Base-by-base conservation (phyloP, 2,329 filamentous ascomycete species). In the Clarireedia paspali region DNA sequence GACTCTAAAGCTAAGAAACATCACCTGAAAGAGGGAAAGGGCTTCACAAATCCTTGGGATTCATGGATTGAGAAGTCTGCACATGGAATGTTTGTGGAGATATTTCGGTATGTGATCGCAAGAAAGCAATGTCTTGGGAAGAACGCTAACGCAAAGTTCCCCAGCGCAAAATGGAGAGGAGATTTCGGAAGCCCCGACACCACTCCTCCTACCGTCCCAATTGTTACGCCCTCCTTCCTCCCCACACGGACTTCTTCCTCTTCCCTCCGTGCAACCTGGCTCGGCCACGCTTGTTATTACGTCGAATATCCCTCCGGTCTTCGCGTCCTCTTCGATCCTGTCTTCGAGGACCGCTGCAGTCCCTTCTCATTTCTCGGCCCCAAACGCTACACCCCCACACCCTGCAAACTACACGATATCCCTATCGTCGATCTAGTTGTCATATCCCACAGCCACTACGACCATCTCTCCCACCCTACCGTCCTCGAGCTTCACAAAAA, bases 251-350 rank as follows among this genome's bases (percentile, higher is more conserved):
- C 76, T 9, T 80, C 77, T 14, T 63, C 63, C 6, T 56, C 62
- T 2, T 84, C 80, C 42, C 78, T 97, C 24, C 84, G 91, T 53
- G 89, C 91, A 36, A 97, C 92, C 42, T 96, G 92, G 92, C 83
- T 97, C 2, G 92, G 92, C 38, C 92, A 97, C 70, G 91, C 92
- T 3, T 96, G 91, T 74, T 96, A 91, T 74, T 91, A 89, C 66
- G 83, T 95, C 63, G 92, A 96, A 71, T 96, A 91, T 66, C 90
- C 91, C 1, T 80, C 81, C 14, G 92, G 92, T 0, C 76, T 97
- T 53, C 84, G 92, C 54, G 89, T 95, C 3, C 81, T 97, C 3
- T 96, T 96, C 70, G 92, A 96, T 67, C 92, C 92, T 1, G 91
- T 96, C 36, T 95, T 96, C 63, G 89, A 92, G 69, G 83, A 90